These are phyloP conservation scores for Venturia carpophila DNA, from an alignment of 2,329 filamentous ascomycete species.

Conservation along the genomic window DNA sequence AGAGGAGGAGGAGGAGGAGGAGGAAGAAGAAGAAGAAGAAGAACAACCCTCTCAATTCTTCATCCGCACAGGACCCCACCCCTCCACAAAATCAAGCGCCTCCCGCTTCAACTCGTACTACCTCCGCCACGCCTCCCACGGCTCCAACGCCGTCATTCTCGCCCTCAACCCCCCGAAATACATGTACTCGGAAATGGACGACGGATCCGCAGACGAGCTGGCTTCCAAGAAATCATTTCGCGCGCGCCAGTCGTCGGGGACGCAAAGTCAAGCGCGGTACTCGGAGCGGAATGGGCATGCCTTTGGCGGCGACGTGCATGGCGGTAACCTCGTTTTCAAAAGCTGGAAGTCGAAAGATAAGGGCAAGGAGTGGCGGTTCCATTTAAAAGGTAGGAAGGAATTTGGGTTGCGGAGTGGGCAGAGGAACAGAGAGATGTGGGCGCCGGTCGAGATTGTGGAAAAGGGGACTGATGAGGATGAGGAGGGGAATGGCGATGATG, in stretches of 20 bases:
- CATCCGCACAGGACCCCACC: constrained; percentile 3
- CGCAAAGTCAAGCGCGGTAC: background rate
- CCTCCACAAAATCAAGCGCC: constrained; percentile 2
- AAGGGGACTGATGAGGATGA: constrained; percentile 3
- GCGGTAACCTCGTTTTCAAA: background rate
- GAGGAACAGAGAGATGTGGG: constrained; percentile 10
- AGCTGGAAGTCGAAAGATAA: constrained; percentile 9
- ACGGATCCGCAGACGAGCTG: background rate
- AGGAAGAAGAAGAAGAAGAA: background rate
- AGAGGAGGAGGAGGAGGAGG: background rate
- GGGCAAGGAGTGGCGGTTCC: background rate
- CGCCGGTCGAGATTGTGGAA: constrained; percentile 7
- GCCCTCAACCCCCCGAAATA: constrained; percentile 3
- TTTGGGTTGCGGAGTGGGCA: background rate
- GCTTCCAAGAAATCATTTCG: background rate
- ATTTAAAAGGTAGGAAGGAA: background rate
- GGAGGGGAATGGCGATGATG: background rate
- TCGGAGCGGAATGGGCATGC: background rate
- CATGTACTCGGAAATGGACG: constrained; percentile 12
- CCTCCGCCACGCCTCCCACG: constrained; percentile 2
- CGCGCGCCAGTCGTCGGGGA: background rate
- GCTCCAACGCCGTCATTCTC: constrained; percentile 9
- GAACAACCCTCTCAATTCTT: constrained; percentile 1
- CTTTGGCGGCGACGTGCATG: background rate
- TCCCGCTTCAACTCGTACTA: constrained; percentile 10